phyloP scores from a whole-genome alignment of 257 asterid species.

The Solanum acaule region DNA sequence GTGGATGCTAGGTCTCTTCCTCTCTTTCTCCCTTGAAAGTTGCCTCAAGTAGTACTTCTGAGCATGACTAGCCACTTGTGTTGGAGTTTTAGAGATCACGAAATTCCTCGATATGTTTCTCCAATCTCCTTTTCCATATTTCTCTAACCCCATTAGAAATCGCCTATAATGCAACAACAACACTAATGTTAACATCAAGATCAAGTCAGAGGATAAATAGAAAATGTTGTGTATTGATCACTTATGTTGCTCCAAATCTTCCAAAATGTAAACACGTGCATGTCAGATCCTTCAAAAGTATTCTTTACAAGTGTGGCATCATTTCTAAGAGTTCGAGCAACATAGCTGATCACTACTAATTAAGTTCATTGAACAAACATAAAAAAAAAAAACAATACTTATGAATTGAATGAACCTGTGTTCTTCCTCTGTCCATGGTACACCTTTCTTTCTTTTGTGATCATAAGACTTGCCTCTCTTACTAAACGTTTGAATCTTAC shows the following conservation, averaged over 20 bases:
- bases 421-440: conserved; percentile 89
- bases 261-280: background rate
- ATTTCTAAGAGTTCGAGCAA: background rate
- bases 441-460: conserved; percentile 67
- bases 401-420: conserved; percentile 39
- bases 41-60: conserved; percentile 75
- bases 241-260: background rate
- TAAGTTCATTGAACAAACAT: background rate
- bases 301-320: background rate
- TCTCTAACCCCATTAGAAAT: conserved; percentile 56
- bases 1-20: conserved; percentile 77
- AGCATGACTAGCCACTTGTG: conserved; percentile 94
- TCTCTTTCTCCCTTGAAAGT: conserved; percentile 52
- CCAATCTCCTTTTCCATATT: conserved; percentile 83
- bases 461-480: conserved; percentile 43
- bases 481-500: conserved; percentile 26
- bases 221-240: background rate
- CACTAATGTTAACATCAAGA: background rate
- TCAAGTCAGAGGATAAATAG: background rate
- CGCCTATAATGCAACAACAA: conserved; percentile 24
- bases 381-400: background rate
- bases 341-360: background rate
- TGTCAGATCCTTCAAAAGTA: background rate
- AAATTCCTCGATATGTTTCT: conserved; percentile 63
- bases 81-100: conserved; percentile 66